These are phyloP conservation scores for Penicillium sp. DNA, from an alignment of 2,329 filamentous ascomycete genomes.

Conservation along the genomic window DNA sequence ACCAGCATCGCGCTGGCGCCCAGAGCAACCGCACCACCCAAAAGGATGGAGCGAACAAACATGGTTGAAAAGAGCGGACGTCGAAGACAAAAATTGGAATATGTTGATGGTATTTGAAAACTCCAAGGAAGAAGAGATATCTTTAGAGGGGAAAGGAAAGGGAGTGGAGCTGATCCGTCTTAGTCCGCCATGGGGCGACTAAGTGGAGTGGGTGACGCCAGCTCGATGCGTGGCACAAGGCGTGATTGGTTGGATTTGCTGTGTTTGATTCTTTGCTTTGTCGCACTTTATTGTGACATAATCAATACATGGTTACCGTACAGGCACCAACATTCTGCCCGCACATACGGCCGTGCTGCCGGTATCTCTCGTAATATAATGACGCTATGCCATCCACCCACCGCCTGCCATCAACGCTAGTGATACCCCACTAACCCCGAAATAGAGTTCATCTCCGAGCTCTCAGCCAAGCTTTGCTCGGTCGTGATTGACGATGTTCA, in stretches of 20 bases:
- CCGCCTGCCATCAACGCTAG: background rate
- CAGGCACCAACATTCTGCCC: background rate
- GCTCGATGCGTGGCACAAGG: slow-evolving; percentile 14
- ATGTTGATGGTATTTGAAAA: background rate
- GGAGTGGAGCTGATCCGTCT: slow-evolving; percentile 13
- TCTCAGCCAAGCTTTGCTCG: background rate
- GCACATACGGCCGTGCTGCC: background rate
- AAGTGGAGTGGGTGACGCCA: slow-evolving; percentile 20
- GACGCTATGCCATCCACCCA: background rate
- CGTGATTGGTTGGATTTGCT: slow-evolving; percentile 4
- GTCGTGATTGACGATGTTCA: background rate
- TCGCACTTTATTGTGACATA: background rate
- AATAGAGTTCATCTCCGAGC: background rate
- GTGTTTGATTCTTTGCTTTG: background rate
- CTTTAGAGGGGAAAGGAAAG: slow-evolving; percentile 3
- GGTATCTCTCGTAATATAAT: background rate
- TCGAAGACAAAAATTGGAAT: slow-evolving; percentile 9
- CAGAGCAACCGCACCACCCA: slow-evolving; percentile 36
- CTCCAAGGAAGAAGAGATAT: background rate
- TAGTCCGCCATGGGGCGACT: slow-evolving; percentile 6
- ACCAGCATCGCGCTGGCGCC: slow-evolving; percentile 40
- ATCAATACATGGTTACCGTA: background rate
- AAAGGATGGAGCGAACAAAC: slow-evolving; percentile 37
- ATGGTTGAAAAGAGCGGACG: slow-evolving; percentile 29
- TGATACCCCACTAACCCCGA: background rate